Conservation (phyloP, 441 rosid genomes). For the Gossypium lobatum region DNA sequence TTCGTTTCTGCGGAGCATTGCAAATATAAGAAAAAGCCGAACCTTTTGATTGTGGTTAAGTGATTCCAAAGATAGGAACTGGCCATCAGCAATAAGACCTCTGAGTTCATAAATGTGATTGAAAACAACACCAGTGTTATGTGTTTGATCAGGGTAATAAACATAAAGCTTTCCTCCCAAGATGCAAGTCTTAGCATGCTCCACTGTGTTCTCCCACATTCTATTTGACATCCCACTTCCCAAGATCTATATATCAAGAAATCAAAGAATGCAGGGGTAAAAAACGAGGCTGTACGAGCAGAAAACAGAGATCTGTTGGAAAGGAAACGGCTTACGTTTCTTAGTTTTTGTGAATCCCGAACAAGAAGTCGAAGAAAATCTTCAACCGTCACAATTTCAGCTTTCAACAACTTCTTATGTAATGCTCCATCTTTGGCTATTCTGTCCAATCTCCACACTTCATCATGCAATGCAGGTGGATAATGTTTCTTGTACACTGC, state of each 20-base stretch:
- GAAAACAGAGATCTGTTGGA: not conserved
- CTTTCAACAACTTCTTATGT: conserved; percentile 73
- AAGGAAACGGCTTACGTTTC: conserved; percentile 46
- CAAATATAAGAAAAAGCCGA: conserved; percentile 4
- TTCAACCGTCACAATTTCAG: conserved; percentile 62
- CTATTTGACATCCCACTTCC: conserved; percentile 98
- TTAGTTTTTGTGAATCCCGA: conserved; percentile 71
- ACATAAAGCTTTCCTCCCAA: conserved; percentile 80
- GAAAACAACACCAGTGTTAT: conserved; percentile 66
- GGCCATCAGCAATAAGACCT: conserved; percentile 71
- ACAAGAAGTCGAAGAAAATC: conserved; percentile 84
- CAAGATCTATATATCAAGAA: conserved; percentile 49
- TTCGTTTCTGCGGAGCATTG: not conserved
- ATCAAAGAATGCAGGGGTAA: not conserved
- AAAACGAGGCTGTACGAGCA: not conserved
- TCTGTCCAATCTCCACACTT: conserved; percentile 98
- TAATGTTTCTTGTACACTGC: conserved; percentile 96
- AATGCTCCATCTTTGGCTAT: conserved; percentile 92
- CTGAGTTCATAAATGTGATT: conserved; percentile 78
- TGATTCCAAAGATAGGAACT: conserved; percentile 71
- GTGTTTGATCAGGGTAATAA: conserved; percentile 59
- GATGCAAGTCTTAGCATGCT: conserved; percentile 95
- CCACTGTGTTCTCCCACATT: conserved; percentile 97
- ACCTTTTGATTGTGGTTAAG: conserved; percentile 84
- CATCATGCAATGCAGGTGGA: conserved; percentile 89